Conservation (phyloP, 768 basidiomycete genomes). For the Pulveroboletus sp. region DNA sequence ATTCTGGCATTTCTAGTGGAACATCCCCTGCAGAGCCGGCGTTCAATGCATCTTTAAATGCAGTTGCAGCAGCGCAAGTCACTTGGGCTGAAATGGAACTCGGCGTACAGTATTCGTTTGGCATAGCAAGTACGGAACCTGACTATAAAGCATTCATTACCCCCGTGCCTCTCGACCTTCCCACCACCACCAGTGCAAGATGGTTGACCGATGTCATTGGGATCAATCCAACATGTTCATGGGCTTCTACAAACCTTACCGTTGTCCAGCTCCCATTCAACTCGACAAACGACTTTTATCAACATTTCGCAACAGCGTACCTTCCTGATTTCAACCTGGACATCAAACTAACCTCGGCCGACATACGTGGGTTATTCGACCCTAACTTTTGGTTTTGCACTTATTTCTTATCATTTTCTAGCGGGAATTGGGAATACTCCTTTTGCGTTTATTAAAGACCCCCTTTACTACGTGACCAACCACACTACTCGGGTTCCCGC, state of each 20-base stretch:
- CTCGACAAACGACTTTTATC: neutral
- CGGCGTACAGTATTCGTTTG: constrained; percentile 24
- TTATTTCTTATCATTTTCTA: neutral
- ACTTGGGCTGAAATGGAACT: constrained; percentile 26
- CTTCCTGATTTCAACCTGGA: constrained; percentile 19
- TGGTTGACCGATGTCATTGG: constrained; percentile 29
- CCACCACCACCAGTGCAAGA: constrained; percentile 18
- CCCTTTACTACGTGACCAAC: constrained; percentile 12
- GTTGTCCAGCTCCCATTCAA: constrained; percentile 14
- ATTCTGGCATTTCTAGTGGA: constrained; percentile 9
- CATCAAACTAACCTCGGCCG: neutral
- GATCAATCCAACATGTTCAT: constrained; percentile 26
- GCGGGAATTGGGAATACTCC: neutral
- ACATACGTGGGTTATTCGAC: constrained; percentile 8
- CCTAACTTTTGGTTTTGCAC: neutral
- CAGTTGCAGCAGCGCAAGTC: constrained; percentile 19
- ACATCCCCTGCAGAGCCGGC: neutral
- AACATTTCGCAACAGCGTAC: constrained; percentile 10
- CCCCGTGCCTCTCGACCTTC: constrained; percentile 18
- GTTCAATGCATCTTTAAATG: constrained; percentile 5
- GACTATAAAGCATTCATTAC: constrained; percentile 18
- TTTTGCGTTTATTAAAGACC: constrained; percentile 9
- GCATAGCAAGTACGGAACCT: constrained; percentile 6
- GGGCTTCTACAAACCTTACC: constrained; percentile 27
- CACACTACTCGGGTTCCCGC: constrained; percentile 16